Base-by-base conservation (phyloP, 352 stramenopile species). In the Pilasporangium apinafurcum region DNA sequence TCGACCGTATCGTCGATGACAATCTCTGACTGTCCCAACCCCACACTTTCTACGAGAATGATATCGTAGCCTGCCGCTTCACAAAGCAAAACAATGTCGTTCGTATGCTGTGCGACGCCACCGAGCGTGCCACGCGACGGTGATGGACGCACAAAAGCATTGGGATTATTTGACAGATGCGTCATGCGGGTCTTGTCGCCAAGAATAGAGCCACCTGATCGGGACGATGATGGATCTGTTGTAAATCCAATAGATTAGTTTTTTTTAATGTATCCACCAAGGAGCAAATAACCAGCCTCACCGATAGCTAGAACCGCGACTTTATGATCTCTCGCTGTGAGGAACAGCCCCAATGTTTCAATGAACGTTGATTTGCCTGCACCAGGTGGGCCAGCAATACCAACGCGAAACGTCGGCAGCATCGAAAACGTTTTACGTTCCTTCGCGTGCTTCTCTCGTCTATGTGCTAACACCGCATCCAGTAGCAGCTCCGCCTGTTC, bases 131-230 rank as follows among this genome's bases (percentile, higher is more conserved):
- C 92, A 14, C 84, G 62, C 12, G 91, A 91, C 16, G 93, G 92
- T 36, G 87, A 97, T 30, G 90, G 90, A 13, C 93, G 88, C 37
- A 98, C 84, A 45, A 97, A 98, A 12, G 91, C 87, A 44, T 92
- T 84, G 37, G 79, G 79, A 39, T 98, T 68, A 39, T 94, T 86
- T 2, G 86, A 95, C 25, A 99, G 68, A 43, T 97, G 57, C 17
- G 83, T 81, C 96, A 99, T 99, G 33, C 96, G 80, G 1, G 96
- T 99, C 56, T 98, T 98, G 63, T 99, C 96, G 16, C 96, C 96
- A 4, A 99, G 68, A 44, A 99, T 98, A 21, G 90, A 98, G 10
- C 96, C 96, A 10, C 96, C 95, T 6, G 89, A 97, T 20, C 91
- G 62, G 29, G 80, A 86, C 2, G 91, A 98, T n/a, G 92, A 98